These are phyloP conservation scores for Bassia scoparia DNA, from an alignment of 148 eudicot genomes.

Conservation along the genomic window DNA sequence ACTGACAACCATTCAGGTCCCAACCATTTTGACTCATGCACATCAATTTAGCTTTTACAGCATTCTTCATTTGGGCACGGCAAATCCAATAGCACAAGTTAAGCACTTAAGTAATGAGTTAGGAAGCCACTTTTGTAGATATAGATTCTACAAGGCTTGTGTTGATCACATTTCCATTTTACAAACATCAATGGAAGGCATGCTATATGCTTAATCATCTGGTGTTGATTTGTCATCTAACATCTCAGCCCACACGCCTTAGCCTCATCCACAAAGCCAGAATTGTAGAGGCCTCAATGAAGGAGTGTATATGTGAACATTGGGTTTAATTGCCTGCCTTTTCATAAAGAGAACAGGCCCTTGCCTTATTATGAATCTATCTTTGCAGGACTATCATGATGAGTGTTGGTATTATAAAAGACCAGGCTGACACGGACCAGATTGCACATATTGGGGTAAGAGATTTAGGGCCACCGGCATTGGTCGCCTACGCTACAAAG, in stretches of 20 bases:
- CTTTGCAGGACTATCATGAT: conserved; percentile 7
- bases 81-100: background rate
- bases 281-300: background rate
- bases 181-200: conserved; percentile 7
- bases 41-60: background rate
- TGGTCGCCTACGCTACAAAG: background rate
- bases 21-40: conserved; percentile 12
- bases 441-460: background rate
- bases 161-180: conserved; percentile 16
- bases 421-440: background rate
- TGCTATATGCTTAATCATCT: background rate
- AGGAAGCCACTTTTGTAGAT: conserved; percentile 1
- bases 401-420: background rate
- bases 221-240: background rate
- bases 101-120: conserved; percentile 5
- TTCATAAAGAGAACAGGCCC: background rate
- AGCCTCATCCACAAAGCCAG: background rate
- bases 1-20: background rate
- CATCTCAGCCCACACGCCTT: background rate
- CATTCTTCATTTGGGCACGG: conserved; percentile 7
- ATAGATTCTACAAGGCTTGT: background rate
- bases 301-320: background rate
- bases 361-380: background rate
- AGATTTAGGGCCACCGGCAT: background rate
- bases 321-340: background rate